Evolutionary conservation across 2,329 filamentous ascomycete genomes (phyloP), one percentile per base, ranked within the genome.

Genomic region (Diaporthe velutina): DNA sequence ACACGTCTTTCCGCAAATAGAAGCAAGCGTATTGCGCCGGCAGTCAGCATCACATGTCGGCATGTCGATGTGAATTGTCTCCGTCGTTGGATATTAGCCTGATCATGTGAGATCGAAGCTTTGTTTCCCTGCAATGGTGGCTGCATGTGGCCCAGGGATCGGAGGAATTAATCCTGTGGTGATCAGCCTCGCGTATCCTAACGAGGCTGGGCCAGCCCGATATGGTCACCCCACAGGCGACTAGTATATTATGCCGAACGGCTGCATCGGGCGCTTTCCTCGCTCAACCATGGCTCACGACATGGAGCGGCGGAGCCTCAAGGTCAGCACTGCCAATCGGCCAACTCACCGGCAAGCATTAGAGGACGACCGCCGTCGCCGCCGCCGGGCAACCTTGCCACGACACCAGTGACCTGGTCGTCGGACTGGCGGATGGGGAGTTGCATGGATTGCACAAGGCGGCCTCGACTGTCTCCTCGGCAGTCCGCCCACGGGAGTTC

Each of bases 101-200:
- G 45, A 28, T 67, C 64, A 67, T 52, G 64, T 40, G 64, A 68
- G 64, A n/a, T 54, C 33, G 64, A 54, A 35, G 33, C 48, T 40
- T 54, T 38, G 64, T 52, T 68, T 54, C 64, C 33, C 48, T 68
- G 48, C 17, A 40, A 40, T 13, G 40, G 48, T 54, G 64, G 64
- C 48, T 68, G 64, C 64, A 68, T 54, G 48, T 40, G 64, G 64
- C 5, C 64, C 64, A 54, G 64, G 64, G 64, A 25, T 67, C 45
- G 40, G 60, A 48, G 28, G 9, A n/a, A 48, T 48, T n/a, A 30
- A 40, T 54, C 33, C 48, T 30, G 64, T 68, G 33, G 45, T 68
- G 64, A 68, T 68, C 64, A 68, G 64, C 64, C 64, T 68, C 33
- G 64, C 64, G 33, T 25, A 12, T 40, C n/a, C 9, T 30, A 54